Evolutionary conservation across 805 yeast species (phyloP).

Genomic region (Metschnikowia kunwiensis): DNA sequence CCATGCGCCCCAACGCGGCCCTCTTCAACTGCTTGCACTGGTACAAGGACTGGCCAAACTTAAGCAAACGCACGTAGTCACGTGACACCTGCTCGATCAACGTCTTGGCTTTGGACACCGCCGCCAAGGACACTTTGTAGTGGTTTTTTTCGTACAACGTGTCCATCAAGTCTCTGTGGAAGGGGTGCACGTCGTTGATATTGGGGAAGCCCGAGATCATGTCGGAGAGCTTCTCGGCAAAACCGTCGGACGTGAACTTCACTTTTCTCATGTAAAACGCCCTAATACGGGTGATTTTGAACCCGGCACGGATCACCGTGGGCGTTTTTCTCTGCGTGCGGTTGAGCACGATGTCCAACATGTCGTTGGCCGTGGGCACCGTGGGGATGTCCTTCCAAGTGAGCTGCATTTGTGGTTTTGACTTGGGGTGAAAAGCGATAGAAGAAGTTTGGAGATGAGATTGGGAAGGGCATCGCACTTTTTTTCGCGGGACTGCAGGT

Average conservation of each 20-base stretch:
- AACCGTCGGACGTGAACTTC: slow-evolving; percentile 93
- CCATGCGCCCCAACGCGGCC: slow-evolving; percentile 99
- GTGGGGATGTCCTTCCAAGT: slow-evolving; percentile 98
- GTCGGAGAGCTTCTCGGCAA: slow-evolving; percentile 86
- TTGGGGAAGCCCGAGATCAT: slow-evolving; percentile 88
- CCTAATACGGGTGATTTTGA: slow-evolving; percentile 92
- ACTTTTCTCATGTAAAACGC: slow-evolving; percentile 98
- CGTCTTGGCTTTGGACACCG: slow-evolving; percentile 89
- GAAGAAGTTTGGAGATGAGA: too few relatives aligned
- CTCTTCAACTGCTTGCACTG: slow-evolving; percentile 98
- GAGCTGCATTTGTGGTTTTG: slow-evolving; percentile 96
- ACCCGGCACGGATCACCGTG: slow-evolving; percentile 96
- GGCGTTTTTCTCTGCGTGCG: slow-evolving; percentile 99
- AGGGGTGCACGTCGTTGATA: slow-evolving; percentile 96
- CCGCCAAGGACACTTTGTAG: slow-evolving; percentile 93
- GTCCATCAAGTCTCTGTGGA: slow-evolving; percentile 97
- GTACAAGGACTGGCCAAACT: slow-evolving; percentile 95
- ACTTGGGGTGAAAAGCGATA: too few relatives aligned
- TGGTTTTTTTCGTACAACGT: slow-evolving; percentile 97
- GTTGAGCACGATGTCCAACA: slow-evolving; percentile 94
- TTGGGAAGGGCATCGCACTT: background rate
- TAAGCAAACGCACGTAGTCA: slow-evolving; percentile 89
- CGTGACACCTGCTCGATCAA: slow-evolving; percentile 93
- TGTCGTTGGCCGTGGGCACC: slow-evolving; percentile 86
- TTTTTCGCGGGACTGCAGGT: background rate